A percentile compares a stretch with the other conserved stretches of the same genome.
phyloP scores from a whole-genome alignment of 768 basidiomycete species.

The Boletus bicolor region DNA sequence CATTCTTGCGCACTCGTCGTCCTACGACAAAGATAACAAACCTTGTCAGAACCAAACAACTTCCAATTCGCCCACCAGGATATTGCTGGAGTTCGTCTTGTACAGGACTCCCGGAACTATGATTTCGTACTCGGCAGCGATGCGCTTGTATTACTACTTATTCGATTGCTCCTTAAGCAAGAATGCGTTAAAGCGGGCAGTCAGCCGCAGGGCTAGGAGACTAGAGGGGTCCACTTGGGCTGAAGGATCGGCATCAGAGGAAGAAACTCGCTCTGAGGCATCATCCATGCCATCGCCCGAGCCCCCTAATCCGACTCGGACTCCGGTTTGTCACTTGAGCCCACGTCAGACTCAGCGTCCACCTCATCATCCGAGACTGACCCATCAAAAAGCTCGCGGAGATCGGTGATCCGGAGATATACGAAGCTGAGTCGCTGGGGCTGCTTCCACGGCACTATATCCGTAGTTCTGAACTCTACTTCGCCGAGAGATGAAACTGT shows the following conservation, averaged over 20 bases:
- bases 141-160: slow-evolving; percentile 17
- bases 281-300: not conserved
- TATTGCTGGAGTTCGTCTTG: too few species aligned
- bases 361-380: not conserved
- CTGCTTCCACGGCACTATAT: not conserved
- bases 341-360: too few species aligned
- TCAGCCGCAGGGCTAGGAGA: not conserved
- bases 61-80: not conserved
- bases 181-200: slow-evolving; percentile 4
- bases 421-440: slow-evolving; percentile 1
- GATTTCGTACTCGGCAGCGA: slow-evolving; percentile 5
- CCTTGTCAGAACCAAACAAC: not conserved
- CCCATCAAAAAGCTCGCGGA: not conserved
- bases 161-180: not conserved
- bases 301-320: not conserved
- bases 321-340: not conserved
- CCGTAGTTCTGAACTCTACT: not conserved
- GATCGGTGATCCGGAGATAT: slow-evolving; percentile 10
- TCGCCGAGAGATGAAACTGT: not conserved
- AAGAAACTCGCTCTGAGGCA: not conserved
- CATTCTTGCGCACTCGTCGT: too few species aligned
- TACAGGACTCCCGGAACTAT: not conserved
- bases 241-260: not conserved
- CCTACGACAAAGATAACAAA: too few species aligned
- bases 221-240: not conserved